Evolutionary conservation across 371 early-diverging fungal species (phyloP).

Genomic region (Aphelidium insulamus): DNA sequence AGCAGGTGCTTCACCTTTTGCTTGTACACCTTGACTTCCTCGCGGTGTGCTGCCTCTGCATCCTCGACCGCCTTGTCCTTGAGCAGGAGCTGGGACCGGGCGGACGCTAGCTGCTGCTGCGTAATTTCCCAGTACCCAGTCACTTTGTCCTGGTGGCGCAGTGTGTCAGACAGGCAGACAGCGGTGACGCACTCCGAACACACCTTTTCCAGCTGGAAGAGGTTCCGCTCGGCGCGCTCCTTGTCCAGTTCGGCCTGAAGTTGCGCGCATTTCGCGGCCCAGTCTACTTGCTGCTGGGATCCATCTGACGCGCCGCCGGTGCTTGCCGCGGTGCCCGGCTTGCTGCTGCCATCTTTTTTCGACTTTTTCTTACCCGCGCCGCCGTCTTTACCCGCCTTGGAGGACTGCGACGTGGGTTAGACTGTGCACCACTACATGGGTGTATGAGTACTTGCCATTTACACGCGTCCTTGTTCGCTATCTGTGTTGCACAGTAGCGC

Average conservation of each 20-base stretch:
- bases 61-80: slow-evolving; percentile 30
- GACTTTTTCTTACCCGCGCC: too few species aligned
- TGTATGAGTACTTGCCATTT: too few species aligned
- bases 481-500: too few species aligned
- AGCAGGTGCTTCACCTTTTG: slow-evolving; percentile 37
- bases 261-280: slow-evolving; percentile 11
- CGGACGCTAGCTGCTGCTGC: slow-evolving; percentile 16
- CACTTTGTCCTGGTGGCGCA: slow-evolving; percentile 19
- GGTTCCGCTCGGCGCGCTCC: slow-evolving; percentile 26
- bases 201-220: slow-evolving; percentile 26
- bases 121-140: slow-evolving; percentile 25
- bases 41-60: slow-evolving; percentile 29
- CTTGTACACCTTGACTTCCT: slow-evolving; percentile 35
- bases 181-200: neutral
- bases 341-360: too few species aligned
- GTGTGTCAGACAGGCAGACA: neutral
- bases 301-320: too few species aligned
- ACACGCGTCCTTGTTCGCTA: too few species aligned
- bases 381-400: too few species aligned
- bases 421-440: too few species aligned
- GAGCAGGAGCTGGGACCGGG: slow-evolving; percentile 17
- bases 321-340: too few species aligned
- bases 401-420: too few species aligned
- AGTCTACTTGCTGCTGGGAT: too few species aligned
- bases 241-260: slow-evolving; percentile 13